Evolutionary conservation across 2,329 filamentous ascomycete genomes (phyloP).

Genomic region (Pseudogymnoascus sp.): DNA sequence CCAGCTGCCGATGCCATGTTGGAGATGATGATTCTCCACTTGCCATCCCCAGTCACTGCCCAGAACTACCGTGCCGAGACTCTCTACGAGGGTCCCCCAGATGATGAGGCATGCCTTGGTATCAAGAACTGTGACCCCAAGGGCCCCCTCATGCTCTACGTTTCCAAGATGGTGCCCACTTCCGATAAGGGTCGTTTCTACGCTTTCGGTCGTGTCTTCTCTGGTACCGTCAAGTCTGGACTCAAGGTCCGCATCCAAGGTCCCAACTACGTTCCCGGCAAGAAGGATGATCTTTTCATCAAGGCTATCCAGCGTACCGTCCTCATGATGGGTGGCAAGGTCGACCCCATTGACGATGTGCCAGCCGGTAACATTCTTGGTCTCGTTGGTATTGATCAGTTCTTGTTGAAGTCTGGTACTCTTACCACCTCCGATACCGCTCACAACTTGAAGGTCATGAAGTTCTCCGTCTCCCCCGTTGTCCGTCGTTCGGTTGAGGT

Average conservation of each 20-base stretch:
- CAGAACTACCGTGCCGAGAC: conserved; percentile 98
- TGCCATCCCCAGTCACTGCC: conserved; percentile 90
- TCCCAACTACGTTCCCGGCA: conserved; percentile 94
- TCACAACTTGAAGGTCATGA: conserved; percentile 99
- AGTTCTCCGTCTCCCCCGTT: conserved; percentile 99
- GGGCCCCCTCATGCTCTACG: conserved; percentile 98
- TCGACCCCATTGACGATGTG: conserved; percentile 98
- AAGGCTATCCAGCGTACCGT: conserved; percentile 99
- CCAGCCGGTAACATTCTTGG: conserved; percentile 99
- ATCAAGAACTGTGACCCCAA: conserved; percentile 98
- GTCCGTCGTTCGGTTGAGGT: conserved; percentile 98
- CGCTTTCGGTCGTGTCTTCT: conserved; percentile 99
- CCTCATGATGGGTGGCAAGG: conserved; percentile 99
- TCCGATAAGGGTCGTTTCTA: conserved; percentile 99
- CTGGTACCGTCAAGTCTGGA: conserved; percentile 94
- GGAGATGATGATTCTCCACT: conserved; percentile 99
- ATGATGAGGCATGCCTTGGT: conserved; percentile 88
- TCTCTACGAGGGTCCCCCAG: conserved; percentile 92
- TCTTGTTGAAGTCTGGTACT: conserved; percentile 99
- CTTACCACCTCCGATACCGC: conserved; percentile 94
- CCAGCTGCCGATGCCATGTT: conserved; percentile 95
- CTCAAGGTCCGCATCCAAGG: conserved; percentile 99
- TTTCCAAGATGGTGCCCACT: conserved; percentile 99
- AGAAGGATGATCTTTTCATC: conserved; percentile 98
- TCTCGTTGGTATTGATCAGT: conserved; percentile 99